Percentiles rank a stretch among this genome's conserved stretches.
Evolutionary conservation across 495 filamentous ascomycete species (phyloP).

Genomic region (Annulohypoxylon bovei): DNA sequence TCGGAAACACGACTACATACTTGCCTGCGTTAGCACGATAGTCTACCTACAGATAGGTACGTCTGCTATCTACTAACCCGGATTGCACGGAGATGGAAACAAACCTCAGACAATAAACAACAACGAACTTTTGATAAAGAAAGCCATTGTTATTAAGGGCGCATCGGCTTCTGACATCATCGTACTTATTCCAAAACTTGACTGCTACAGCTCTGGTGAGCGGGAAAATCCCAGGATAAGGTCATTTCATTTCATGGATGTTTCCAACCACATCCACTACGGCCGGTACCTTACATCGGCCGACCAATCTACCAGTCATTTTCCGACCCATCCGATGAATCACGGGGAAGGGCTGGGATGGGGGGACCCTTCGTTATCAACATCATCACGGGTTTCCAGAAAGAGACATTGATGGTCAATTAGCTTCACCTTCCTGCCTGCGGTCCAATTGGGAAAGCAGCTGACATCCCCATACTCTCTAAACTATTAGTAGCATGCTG

Average conservation of each 20-base stretch:
- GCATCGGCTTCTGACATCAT: slow-evolving; percentile 40
- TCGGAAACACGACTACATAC: background rate
- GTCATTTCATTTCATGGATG: slow-evolving; percentile 35
- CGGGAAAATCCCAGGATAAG: slow-evolving; percentile 35
- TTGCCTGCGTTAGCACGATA: slow-evolving; percentile 8
- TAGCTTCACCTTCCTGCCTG: slow-evolving; percentile 28
- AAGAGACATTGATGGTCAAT: slow-evolving; percentile 33
- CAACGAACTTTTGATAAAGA: background rate
- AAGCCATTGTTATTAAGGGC: background rate
- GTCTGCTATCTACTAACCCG: background rate
- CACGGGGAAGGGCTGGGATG: slow-evolving; percentile 41
- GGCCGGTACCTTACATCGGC: slow-evolving; percentile 45
- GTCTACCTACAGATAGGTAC: background rate
- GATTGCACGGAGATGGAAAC: background rate
- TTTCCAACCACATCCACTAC: slow-evolving; percentile 32
- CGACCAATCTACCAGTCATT: slow-evolving; percentile 44
- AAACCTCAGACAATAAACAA: slow-evolving; percentile 1
- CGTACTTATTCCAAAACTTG: slow-evolving; percentile 29
- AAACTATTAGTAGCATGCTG: slow-evolving; percentile 25
- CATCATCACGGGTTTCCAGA: slow-evolving; percentile 41
- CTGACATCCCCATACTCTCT: slow-evolving; percentile 42
- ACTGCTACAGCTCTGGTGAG: slow-evolving; percentile 31
- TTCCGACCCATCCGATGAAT: slow-evolving; percentile 41
- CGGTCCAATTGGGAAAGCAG: slow-evolving; percentile 40
- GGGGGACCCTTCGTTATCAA: slow-evolving; percentile 40